These are phyloP conservation scores for Cladosporium cucumerinum DNA, from an alignment of 2,329 filamentous ascomycete species.

Conservation along the genomic window DNA sequence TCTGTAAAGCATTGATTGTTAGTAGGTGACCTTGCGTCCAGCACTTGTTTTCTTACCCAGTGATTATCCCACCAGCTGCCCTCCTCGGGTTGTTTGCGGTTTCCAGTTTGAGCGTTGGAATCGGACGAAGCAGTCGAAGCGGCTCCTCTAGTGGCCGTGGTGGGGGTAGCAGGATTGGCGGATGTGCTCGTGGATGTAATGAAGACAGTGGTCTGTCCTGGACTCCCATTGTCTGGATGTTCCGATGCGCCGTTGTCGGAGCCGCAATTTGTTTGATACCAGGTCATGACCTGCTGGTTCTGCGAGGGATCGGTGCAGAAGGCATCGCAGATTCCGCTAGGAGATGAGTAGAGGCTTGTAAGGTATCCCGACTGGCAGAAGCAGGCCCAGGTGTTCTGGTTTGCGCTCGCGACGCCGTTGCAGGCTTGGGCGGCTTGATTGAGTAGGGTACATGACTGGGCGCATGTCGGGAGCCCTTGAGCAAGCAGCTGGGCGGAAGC, in stretches of 20 bases:
- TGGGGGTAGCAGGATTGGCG: conserved; percentile 11
- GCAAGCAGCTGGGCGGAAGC: conserved; percentile 30
- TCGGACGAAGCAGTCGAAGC: conserved; percentile 7
- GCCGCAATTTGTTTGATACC: conserved; percentile 67
- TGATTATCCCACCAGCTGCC: conserved; percentile 26
- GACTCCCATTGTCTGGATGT: conserved; percentile 24
- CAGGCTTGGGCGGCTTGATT: conserved; percentile 68
- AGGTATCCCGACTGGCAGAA: conserved; percentile 68
- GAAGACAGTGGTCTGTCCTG: conserved; percentile 13
- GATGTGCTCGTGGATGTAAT: conserved; percentile 10
- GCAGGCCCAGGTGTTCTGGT: conserved; percentile 59
- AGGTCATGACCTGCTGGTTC: conserved; percentile 59
- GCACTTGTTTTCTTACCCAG: neutral
- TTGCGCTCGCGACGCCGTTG: conserved; percentile 49
- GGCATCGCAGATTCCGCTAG: conserved; percentile 54
- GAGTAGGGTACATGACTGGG: conserved; percentile 34
- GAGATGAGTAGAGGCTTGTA: conserved; percentile 53
- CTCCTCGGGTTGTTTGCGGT: neutral
- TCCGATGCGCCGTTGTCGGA: conserved; percentile 40
- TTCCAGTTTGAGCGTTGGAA: neutral
- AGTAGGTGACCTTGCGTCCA: neutral
- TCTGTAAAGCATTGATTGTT: conserved; percentile 27
- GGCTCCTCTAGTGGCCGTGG: conserved; percentile 15
- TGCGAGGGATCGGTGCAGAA: conserved; percentile 46
- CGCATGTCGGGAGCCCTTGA: conserved; percentile 38